These are phyloP conservation scores for Harringtonia lauricola DNA, from an alignment of 2,329 filamentous ascomycete genomes.

Conservation along the genomic window DNA sequence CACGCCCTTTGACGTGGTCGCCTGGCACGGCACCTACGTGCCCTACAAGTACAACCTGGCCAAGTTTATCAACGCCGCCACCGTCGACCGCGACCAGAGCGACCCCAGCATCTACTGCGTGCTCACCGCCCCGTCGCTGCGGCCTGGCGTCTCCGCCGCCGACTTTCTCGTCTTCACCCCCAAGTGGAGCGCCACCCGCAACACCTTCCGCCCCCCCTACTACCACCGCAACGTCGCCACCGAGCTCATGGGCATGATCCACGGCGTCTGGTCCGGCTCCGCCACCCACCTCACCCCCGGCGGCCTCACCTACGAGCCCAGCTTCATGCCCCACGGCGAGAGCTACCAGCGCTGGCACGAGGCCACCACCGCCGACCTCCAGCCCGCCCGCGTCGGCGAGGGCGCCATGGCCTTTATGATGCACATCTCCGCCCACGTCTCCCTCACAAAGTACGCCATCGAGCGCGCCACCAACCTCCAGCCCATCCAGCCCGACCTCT, in stretches of 20 bases:
- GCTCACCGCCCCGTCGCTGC: constrained; percentile 44
- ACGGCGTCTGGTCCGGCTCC: constrained; percentile 21
- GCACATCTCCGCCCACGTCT: constrained; percentile 8
- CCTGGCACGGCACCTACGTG: constrained; percentile 61
- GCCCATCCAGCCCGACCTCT: background rate
- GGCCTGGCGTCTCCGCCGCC: constrained; percentile 41
- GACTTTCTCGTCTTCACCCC: constrained; percentile 61
- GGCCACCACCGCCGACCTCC: constrained; percentile 12
- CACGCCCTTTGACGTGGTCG: constrained; percentile 55
- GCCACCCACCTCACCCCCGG: constrained; percentile 16
- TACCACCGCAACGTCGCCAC: constrained; percentile 51
- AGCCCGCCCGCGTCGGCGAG: constrained; percentile 4
- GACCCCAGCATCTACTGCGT: constrained; percentile 58
- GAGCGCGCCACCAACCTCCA: background rate
- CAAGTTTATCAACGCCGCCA: constrained; percentile 42
- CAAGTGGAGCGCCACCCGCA: constrained; percentile 50
- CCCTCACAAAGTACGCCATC: constrained; percentile 3
- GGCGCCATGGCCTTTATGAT: constrained; percentile 9
- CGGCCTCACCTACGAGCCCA: constrained; percentile 21
- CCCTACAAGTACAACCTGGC: constrained; percentile 46
- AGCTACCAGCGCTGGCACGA: constrained; percentile 20
- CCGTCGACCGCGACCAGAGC: constrained; percentile 50
- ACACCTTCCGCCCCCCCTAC: constrained; percentile 54
- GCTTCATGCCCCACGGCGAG: constrained; percentile 25
- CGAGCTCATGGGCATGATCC: constrained; percentile 44